These are phyloP conservation scores for Aegle marmelos DNA, from an alignment of 345 rosid species.

Conservation along the genomic window DNA sequence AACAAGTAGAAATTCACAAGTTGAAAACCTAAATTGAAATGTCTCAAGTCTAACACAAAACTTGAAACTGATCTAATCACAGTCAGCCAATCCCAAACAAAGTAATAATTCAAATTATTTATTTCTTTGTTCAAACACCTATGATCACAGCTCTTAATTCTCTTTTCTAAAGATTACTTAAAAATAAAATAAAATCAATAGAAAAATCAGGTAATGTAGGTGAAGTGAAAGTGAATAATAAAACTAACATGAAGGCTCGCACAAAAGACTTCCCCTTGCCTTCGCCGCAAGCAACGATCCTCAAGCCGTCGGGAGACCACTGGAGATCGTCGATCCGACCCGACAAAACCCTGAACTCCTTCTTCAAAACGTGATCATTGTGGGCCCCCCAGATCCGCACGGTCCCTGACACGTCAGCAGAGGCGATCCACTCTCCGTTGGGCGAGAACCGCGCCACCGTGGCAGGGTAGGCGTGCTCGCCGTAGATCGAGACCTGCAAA, in stretches of 20 bases:
- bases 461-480: conserved; percentile 90
- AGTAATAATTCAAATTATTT: neutral
- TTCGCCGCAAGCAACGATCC: conserved; percentile 94
- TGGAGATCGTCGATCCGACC: conserved; percentile 99
- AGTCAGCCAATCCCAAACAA: neutral
- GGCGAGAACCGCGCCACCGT: conserved; percentile 96
- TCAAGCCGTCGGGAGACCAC: conserved; percentile 94
- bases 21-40: neutral
- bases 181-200: too few species aligned
- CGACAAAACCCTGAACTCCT: conserved; percentile 83
- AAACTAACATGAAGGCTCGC: conserved; percentile 90
- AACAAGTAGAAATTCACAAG: neutral
- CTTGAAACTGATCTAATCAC: neutral
- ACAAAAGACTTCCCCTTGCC: conserved; percentile 94
- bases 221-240: neutral
- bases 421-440: conserved; percentile 99
- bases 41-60: neutral
- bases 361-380: conserved; percentile 80
- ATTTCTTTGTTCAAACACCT: neutral
- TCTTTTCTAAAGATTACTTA: neutral
- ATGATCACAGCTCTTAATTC: neutral
- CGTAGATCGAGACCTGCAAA: conserved; percentile 73
- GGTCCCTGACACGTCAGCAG: conserved; percentile 88
- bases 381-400: conserved; percentile 93
- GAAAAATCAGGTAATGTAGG: too few species aligned